Evolutionary conservation across 495 filamentous ascomycete species (phyloP).

Genomic region (Penicillium bovifimosum): DNA sequence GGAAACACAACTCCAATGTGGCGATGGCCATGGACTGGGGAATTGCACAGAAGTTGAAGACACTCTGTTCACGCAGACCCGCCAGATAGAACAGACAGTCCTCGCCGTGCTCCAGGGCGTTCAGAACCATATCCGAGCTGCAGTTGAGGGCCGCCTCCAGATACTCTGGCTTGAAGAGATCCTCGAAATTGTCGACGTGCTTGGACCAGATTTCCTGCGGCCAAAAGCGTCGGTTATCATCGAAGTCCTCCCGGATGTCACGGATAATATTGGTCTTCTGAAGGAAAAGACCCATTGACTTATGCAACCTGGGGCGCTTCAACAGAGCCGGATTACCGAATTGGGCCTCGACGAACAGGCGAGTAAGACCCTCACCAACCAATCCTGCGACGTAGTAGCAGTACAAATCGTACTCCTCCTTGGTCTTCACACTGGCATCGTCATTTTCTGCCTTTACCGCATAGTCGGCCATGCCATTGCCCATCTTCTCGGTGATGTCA

Average conservation of each 20-base stretch:
- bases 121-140: conserved; percentile 90
- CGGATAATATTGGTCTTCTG: conserved; percentile 99
- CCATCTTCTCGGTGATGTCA: conserved; percentile 94
- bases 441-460: conserved; percentile 75
- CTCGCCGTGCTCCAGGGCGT: conserved; percentile 79
- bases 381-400: conserved; percentile 97
- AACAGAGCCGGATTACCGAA: conserved; percentile 83
- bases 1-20: conserved; percentile 83
- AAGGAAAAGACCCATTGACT: conserved; percentile 94
- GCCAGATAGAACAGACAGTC: conserved; percentile 98
- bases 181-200: conserved; percentile 81
- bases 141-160: conserved; percentile 76
- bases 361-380: conserved; percentile 88
- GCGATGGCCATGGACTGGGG: conserved; percentile 99
- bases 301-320: conserved; percentile 71
- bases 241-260: conserved; percentile 83
- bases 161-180: conserved; percentile 80
- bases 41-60: conserved; percentile 99
- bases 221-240: conserved; percentile 86
- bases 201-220: conserved; percentile 95
- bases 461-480: conserved; percentile 97
- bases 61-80: conserved; percentile 89
- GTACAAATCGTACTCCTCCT: conserved; percentile 88
- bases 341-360: conserved; percentile 80
- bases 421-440: conserved; percentile 69